phyloP scores from a whole-genome alignment of 2,329 filamentous ascomycete genomes.

The Epichloe gansuensis region DNA sequence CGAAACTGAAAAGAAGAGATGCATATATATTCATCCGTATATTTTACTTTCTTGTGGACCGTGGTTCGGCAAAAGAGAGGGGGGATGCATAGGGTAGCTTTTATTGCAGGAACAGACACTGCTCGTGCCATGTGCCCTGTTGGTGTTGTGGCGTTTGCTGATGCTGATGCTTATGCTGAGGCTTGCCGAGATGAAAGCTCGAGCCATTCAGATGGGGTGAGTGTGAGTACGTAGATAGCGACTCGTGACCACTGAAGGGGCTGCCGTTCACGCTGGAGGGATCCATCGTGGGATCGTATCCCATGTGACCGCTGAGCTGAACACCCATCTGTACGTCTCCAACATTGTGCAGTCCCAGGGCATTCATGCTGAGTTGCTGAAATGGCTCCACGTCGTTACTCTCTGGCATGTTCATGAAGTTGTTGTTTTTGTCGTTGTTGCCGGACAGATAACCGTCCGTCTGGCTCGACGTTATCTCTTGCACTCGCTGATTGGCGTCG shows the following conservation, averaged over 20 bases:
- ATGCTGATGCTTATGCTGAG: conserved; percentile 8
- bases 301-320: conserved; percentile 11
- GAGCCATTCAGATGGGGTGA: conserved; percentile 19
- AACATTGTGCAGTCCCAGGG: conserved; percentile 19
- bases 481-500: conserved; percentile 12
- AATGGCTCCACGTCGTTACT: conserved; percentile 20
- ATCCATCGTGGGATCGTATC: conserved; percentile 19
- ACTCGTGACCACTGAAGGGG: conserved; percentile 24
- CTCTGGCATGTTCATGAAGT: conserved; percentile 15
- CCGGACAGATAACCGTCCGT: conserved; percentile 13
- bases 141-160: background rate
- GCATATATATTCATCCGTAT: background rate
- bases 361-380: conserved; percentile 15
- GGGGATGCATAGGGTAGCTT: background rate
- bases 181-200: background rate
- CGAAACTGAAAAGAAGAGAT: background rate
- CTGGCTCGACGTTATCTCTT: conserved; percentile 13
- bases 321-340: conserved; percentile 13
- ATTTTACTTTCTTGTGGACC: background rate
- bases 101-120: conserved; percentile 10
- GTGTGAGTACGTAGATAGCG: conserved; percentile 21
- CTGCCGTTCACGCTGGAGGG: conserved; percentile 22
- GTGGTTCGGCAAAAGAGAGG: background rate
- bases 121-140: conserved; percentile 13
- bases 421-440: background rate